Conservation (phyloP, 495 filamentous ascomycete species). For the Chlorociboria aeruginascens region DNA sequence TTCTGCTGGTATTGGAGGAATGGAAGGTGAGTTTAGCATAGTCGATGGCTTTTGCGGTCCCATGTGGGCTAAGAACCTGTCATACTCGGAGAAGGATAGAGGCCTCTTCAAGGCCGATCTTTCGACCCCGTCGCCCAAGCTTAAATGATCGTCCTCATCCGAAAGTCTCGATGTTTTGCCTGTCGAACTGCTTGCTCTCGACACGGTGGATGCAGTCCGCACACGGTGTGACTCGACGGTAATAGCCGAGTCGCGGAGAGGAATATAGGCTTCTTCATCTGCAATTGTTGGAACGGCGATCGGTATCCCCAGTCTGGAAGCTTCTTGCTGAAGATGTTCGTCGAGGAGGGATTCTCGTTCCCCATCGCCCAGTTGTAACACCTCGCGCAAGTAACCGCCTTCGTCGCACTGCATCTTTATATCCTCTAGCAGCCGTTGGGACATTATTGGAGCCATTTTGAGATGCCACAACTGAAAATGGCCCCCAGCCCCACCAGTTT, state of each 20-base stretch:
- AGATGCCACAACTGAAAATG: too few species aligned
- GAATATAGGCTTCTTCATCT: constrained; percentile 13
- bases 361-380: constrained; percentile 27
- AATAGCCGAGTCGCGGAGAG: constrained; percentile 25
- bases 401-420: constrained; percentile 15
- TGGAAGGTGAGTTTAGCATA: constrained; percentile 15
- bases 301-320: constrained; percentile 29
- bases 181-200: constrained; percentile 23
- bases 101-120: constrained; percentile 21
- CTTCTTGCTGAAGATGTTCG: constrained; percentile 25
- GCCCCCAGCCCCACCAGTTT: too few species aligned
- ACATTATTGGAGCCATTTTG: too few species aligned
- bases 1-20: constrained; percentile 17
- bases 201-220: constrained; percentile 25
- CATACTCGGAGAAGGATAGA: constrained; percentile 39
- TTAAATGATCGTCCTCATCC: constrained; percentile 3
- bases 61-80: constrained; percentile 34
- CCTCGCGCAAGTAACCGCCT: constrained; percentile 27
- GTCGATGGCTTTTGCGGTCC: constrained; percentile 26
- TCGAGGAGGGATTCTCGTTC: constrained; percentile 30
- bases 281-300: constrained; percentile 21
- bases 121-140: constrained; percentile 17
- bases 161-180: constrained; percentile 26
- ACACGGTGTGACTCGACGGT: constrained; percentile 24
- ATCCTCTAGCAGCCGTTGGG: too few species aligned